phyloP scores from a whole-genome alignment of 2,329 filamentous ascomycete species.

The Pestalotiopsis sp. region DNA sequence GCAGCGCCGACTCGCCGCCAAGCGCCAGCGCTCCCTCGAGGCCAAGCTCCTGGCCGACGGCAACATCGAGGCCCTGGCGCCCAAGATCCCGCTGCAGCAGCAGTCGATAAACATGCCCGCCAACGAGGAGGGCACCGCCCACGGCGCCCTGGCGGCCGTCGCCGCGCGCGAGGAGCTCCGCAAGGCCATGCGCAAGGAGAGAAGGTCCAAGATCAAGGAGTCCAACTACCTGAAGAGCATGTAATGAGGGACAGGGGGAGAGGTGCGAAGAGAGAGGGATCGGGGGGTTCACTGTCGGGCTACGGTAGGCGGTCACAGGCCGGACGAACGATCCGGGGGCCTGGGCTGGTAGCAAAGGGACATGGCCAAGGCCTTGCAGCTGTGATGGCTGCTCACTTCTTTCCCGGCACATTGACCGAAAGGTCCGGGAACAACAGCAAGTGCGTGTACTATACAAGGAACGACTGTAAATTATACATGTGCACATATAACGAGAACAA shows the following conservation, averaged over 20 bases:
- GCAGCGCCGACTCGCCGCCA: conserved; percentile 70
- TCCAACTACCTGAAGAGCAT: conserved; percentile 82
- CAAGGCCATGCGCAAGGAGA: conserved; percentile 71
- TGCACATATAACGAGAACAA: background rate
- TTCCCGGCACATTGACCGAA: background rate
- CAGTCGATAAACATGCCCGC: conserved; percentile 74
- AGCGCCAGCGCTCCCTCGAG: conserved; percentile 58
- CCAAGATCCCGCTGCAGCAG: conserved; percentile 73
- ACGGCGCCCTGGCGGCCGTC: conserved; percentile 47
- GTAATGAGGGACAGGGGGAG: conserved; percentile 37
- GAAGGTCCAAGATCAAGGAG: conserved; percentile 79
- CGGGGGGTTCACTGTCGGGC: background rate
- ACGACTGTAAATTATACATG: background rate
- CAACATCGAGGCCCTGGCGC: conserved; percentile 63
- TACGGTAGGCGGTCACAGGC: background rate
- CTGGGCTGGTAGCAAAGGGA: background rate
- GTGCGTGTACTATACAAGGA: background rate
- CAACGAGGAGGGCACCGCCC: conserved; percentile 40
- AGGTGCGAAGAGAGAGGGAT: background rate
- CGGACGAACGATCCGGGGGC: background rate
- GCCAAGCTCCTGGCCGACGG: conserved; percentile 62
- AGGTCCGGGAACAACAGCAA: background rate
- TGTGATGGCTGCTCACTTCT: background rate
- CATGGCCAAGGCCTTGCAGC: background rate
- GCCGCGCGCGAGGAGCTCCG: conserved; percentile 62